Evolutionary conservation across 495 filamentous ascomycete genomes (phyloP), one percentile per base, ranked within the genome.

Genomic region (Cryomyces antarcticus): DNA sequence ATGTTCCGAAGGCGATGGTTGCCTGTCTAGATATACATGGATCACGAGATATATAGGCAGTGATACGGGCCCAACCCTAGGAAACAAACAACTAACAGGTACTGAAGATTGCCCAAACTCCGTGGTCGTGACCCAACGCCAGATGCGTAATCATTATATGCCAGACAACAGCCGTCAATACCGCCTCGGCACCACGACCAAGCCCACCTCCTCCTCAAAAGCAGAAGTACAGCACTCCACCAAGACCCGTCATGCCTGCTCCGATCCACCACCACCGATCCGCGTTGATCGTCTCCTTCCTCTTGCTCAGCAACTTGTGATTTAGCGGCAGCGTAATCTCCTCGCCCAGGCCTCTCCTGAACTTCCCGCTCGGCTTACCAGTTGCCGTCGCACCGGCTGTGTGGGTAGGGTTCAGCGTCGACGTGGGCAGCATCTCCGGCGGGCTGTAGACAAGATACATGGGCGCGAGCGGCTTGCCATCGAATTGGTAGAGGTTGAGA

Each of bases 361-460:
- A 31, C 38, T 64, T 63, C 9, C 41, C 43, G 5, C 48, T 62
- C 6, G 59, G 43, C 37, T 58, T 59, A 43, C 46, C 28, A 4
- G 41, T 43, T 11, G 40, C 35, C 9, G 45, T 47, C 11, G 60
- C 52, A 2, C 57, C 53, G 0, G 59, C 44, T 5, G 57, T 58
- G 5, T 47, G 41, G 13, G 63, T 65, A 1, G 77, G 74, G 52
- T 81, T 78, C 48, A 86, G 57, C 0, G 75, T 81, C 31, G 62
- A 58, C 4, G 80, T 82, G 4, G 81, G 80, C 6, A 85, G 71
- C 78, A 87, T 87, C 53, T 75, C 63, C 1, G 81, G 81, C 6
- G 79, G 75, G 7, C 56, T 66, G 52, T 72, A 75, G 51, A 68
- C 72, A 39, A 84, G 67, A 54, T 77, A 87, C 71, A 87, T 72